Conservation (phyloP, 768 basidiomycete species). For the Ramaria sp. region DNA sequence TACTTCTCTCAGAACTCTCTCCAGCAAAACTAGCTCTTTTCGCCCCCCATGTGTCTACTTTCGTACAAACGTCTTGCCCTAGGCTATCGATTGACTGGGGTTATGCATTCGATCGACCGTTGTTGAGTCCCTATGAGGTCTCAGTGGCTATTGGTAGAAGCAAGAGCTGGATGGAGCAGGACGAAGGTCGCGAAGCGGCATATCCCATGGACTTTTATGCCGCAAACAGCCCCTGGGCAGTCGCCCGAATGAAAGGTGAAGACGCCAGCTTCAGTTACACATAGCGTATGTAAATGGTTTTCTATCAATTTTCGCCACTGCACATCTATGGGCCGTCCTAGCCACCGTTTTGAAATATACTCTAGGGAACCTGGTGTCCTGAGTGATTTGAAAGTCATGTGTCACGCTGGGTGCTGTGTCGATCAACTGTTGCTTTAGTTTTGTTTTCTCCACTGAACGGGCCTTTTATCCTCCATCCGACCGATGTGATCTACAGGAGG, state of each 20-base stretch:
- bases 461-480: conserved; percentile 24
- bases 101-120: conserved; percentile 82
- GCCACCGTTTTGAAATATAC: no score
- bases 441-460: neutral
- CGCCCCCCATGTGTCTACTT: conserved; percentile 69
- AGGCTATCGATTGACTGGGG: conserved; percentile 98
- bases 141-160: conserved; percentile 69
- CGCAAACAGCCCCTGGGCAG: conserved; percentile 68
- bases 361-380: neutral
- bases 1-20: conserved; percentile 93
- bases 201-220: conserved; percentile 99
- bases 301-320: no score
- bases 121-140: conserved; percentile 90
- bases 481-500: conserved; percentile 57
- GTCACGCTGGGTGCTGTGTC: no score
- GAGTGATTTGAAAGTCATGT: no score
- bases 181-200: conserved; percentile 26
- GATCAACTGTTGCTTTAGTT: no score
- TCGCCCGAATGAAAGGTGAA: conserved; percentile 43
- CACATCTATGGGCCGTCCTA: no score
- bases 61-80: conserved; percentile 95
- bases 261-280: neutral
- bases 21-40: conserved; percentile 88
- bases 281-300: neutral
- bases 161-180: conserved; percentile 50